Percentiles rank a stretch among this genome's conserved stretches.
phyloP scores from a whole-genome alignment of 352 stramenopile genomes.

The Pythium dissimile region DNA sequence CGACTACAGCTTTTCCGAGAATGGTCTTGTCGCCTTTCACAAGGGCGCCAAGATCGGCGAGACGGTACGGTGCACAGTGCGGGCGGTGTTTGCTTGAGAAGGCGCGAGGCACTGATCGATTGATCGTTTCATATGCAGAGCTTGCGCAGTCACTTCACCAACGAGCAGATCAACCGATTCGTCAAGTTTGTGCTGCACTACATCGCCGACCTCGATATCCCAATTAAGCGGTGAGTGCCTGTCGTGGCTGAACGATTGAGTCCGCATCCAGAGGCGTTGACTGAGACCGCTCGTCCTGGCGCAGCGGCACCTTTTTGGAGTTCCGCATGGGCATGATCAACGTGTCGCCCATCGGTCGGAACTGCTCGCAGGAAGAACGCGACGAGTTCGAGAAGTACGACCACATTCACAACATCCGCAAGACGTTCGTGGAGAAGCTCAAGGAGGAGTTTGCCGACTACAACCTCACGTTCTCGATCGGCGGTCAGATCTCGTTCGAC shows the following conservation, averaged over 20 bases:
- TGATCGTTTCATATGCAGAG: slow-evolving; percentile 38
- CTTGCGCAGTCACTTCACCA: slow-evolving; percentile 93
- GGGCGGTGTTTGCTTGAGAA: neutral
- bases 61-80: slow-evolving; percentile 40
- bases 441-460: slow-evolving; percentile 93
- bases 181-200: slow-evolving; percentile 97
- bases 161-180: slow-evolving; percentile 97
- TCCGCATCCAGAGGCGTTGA: too few relatives aligned
- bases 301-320: slow-evolving; percentile 97
- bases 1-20: slow-evolving; percentile 99
- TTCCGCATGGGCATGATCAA: slow-evolving; percentile 99
- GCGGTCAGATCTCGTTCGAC: slow-evolving; percentile 99
- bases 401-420: slow-evolving; percentile 90
- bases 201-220: slow-evolving; percentile 93
- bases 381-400: slow-evolving; percentile 98
- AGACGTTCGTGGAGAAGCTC: slow-evolving; percentile 96
- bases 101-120: neutral
- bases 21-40: slow-evolving; percentile 98
- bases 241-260: neutral
- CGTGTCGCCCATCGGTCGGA: slow-evolving; percentile 97
- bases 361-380: slow-evolving; percentile 97
- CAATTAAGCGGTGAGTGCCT: slow-evolving; percentile 88
- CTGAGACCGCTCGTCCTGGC: neutral
- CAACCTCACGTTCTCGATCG: slow-evolving; percentile 97
- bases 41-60: slow-evolving; percentile 90